Evolutionary conservation across 805 yeast genomes (phyloP).

Genomic region (Nakazawaea molendinolei): DNA sequence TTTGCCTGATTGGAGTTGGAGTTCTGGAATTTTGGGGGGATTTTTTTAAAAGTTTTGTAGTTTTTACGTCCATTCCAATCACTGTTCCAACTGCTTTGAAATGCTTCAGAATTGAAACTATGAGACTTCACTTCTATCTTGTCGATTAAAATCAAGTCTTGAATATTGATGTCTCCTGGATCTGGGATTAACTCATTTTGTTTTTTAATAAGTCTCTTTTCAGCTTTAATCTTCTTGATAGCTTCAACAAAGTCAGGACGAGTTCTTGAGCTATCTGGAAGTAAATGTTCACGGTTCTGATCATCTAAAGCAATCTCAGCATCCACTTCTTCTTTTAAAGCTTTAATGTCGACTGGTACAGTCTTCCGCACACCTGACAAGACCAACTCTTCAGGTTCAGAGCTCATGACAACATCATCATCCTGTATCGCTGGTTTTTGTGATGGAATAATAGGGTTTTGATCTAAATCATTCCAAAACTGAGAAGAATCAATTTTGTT

Average conservation of each 20-base stretch:
- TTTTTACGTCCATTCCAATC: slow-evolving; percentile 12
- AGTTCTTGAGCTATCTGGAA: not conserved
- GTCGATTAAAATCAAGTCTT: slow-evolving; percentile 7
- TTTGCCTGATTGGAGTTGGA: not conserved
- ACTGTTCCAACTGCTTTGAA: slow-evolving; percentile 1
- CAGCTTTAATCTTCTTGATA: slow-evolving; percentile 9
- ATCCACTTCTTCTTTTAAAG: slow-evolving; percentile 1
- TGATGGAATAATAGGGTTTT: slow-evolving; percentile 1
- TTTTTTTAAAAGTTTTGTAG: slow-evolving; percentile 9
- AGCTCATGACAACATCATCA: slow-evolving; percentile 6
- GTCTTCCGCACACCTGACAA: too few species aligned
- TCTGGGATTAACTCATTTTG: not conserved
- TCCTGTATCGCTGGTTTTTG: not conserved
- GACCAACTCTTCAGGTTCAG: slow-evolving; percentile 9
- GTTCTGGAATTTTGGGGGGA: not conserved
- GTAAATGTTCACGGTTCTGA: not conserved
- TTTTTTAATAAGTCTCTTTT: not conserved
- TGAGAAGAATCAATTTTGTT: not conserved
- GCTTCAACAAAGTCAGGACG: slow-evolving; percentile 4
- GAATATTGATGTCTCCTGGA: slow-evolving; percentile 4
- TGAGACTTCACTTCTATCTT: slow-evolving; percentile 1
- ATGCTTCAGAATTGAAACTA: not conserved
- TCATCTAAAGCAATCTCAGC: slow-evolving; percentile 1
- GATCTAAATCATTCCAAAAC: slow-evolving; percentile 4
- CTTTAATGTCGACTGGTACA: slow-evolving; percentile 6